Conservation (phyloP, 768 basidiomycete species). For the Boletus pseudopeckii region DNA sequence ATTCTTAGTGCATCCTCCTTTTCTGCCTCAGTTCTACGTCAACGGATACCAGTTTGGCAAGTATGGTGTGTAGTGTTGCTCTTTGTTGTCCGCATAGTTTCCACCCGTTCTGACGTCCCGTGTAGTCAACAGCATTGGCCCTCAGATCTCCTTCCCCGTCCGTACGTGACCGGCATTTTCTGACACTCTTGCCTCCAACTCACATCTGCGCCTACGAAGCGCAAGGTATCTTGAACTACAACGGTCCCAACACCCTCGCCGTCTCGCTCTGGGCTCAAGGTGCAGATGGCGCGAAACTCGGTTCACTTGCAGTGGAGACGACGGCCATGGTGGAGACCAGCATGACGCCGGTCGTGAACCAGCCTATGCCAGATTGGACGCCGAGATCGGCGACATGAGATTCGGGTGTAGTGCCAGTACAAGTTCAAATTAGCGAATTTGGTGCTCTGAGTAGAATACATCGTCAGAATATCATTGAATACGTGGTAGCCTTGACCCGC, state of each 20-base stretch:
- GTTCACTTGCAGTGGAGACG: slow-evolving; percentile 36
- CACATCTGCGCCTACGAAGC: slow-evolving; percentile 28
- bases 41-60: slow-evolving; percentile 29
- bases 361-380: slow-evolving; percentile 28
- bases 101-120: background rate
- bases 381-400: slow-evolving; percentile 16
- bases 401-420: background rate
- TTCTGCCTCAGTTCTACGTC: slow-evolving; percentile 19
- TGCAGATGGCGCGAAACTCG: slow-evolving; percentile 39
- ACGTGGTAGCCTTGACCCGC: background rate
- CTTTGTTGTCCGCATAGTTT: too few species aligned
- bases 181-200: background rate
- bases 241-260: slow-evolving; percentile 45
- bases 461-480: background rate
- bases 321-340: slow-evolving; percentile 31
- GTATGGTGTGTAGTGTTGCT: slow-evolving; percentile 11
- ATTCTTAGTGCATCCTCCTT: background rate
- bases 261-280: slow-evolving; percentile 47
- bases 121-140: slow-evolving; percentile 24
- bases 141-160: slow-evolving; percentile 24
- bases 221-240: slow-evolving; percentile 49
- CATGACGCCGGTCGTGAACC: slow-evolving; percentile 24
- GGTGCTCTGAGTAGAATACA: background rate
- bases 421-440: too few species aligned
- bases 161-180: slow-evolving; percentile 13